phyloP scores from a whole-genome alignment of 1,284 basidiomycete species.

The Tremellales sp. region DNA sequence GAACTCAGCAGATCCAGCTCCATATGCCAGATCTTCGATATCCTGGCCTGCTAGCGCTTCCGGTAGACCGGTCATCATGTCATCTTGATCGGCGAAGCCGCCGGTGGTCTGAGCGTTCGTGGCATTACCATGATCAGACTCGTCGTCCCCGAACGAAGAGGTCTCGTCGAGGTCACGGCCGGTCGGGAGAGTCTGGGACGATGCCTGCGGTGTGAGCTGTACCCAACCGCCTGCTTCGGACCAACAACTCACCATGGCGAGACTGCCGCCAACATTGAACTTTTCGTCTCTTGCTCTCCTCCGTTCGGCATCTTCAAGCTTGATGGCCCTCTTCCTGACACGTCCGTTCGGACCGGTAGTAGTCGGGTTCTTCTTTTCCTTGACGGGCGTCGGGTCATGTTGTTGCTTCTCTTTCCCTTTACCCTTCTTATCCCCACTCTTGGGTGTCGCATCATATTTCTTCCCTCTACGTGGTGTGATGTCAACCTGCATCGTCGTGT shows the following conservation, averaged over 20 bases:
- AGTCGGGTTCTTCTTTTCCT: constrained; percentile 3
- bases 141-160: constrained; percentile 43
- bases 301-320: constrained; percentile 35
- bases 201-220: constrained; percentile 7
- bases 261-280: constrained; percentile 21
- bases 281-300: constrained; percentile 41
- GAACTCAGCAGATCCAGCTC: constrained; percentile 32
- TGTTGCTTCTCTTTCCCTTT: neutral
- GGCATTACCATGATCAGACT: constrained; percentile 31
- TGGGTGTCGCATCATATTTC: neutral
- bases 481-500: neutral
- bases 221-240: no score
- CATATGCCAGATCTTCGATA: constrained; percentile 45
- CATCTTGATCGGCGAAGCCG: constrained; percentile 22
- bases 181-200: constrained; percentile 8
- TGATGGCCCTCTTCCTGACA: constrained; percentile 35
- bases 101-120: constrained; percentile 1
- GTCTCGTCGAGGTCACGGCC: constrained; percentile 29
- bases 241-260: constrained; percentile 1
- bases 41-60: constrained; percentile 42
- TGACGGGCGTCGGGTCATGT: neutral
- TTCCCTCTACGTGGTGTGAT: neutral
- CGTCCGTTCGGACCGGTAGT: constrained; percentile 28
- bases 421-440: neutral
- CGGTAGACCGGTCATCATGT: constrained; percentile 28